These are phyloP conservation scores for Cryphonectria carpinicola DNA, from an alignment of 2,329 filamentous ascomycete genomes.

Conservation along the genomic window DNA sequence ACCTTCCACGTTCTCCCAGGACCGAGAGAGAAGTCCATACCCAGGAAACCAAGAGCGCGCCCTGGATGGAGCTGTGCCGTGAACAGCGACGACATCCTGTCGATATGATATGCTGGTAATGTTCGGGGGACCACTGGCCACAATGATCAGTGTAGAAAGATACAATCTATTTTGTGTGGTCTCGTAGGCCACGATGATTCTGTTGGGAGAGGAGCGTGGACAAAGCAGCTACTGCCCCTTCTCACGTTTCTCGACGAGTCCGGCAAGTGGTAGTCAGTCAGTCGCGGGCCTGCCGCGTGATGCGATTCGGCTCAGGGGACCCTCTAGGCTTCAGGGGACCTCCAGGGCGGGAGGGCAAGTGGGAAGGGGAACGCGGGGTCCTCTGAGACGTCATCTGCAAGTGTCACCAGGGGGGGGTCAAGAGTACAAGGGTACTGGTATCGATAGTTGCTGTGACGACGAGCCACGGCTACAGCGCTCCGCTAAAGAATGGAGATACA, in stretches of 20 bases:
- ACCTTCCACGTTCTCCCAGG: neutral
- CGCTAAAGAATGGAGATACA: neutral
- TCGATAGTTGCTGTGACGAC: slow-evolving; percentile 26
- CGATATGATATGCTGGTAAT: neutral
- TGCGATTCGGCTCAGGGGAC: slow-evolving; percentile 13
- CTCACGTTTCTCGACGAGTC: neutral
- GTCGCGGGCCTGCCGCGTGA: slow-evolving; percentile 26
- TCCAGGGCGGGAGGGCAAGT: slow-evolving; percentile 9
- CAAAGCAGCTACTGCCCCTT: neutral
- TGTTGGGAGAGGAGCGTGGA: neutral
- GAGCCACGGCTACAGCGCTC: neutral
- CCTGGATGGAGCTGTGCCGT: slow-evolving; percentile 68
- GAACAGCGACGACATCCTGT: slow-evolving; percentile 48
- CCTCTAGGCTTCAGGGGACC: slow-evolving; percentile 6
- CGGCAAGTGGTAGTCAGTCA: slow-evolving; percentile 9
- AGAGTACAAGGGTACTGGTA: slow-evolving; percentile 11
- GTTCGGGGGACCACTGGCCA: neutral
- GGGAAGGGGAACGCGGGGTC: slow-evolving; percentile 16
- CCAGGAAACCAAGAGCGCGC: slow-evolving; percentile 66
- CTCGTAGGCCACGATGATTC: neutral
- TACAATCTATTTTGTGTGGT: neutral
- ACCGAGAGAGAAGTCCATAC: slow-evolving; percentile 34
- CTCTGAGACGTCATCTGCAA: slow-evolving; percentile 27
- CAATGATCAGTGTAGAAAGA: neutral
- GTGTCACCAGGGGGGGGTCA: slow-evolving; percentile 15